Evolutionary conservation across 352 stramenopile genomes (phyloP).

Genomic region (Paralagenidium karlingii): DNA sequence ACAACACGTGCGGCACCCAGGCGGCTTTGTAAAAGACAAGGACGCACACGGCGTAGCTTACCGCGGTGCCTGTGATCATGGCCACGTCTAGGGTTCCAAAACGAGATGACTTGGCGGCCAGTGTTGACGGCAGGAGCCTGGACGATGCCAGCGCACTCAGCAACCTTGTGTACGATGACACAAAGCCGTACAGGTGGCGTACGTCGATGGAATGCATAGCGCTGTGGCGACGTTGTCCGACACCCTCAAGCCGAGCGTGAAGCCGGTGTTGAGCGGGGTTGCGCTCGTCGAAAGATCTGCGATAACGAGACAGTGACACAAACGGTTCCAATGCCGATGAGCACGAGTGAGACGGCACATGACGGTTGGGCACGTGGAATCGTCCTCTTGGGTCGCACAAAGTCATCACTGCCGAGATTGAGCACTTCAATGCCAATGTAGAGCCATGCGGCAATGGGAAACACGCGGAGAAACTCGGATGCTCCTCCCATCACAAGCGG

Average conservation of each 20-base stretch:
- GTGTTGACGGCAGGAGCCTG: constrained; percentile 10
- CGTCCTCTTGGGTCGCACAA: constrained; percentile 1
- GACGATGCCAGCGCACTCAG: constrained; percentile 14
- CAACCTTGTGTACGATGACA: constrained; percentile 14
- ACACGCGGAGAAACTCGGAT: constrained; percentile 8
- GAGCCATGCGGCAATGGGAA: constrained; percentile 14
- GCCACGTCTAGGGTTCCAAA: constrained; percentile 14
- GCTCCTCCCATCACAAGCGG: constrained; percentile 9
- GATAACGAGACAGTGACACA: constrained; percentile 12
- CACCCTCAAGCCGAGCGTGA: constrained; percentile 13
- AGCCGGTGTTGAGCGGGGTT: constrained; percentile 14
- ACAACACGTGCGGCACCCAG: constrained; percentile 11
- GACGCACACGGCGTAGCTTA: constrained; percentile 13
- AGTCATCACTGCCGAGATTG: constrained; percentile 10
- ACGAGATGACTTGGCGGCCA: constrained; percentile 3
- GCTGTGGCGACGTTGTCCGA: constrained; percentile 5
- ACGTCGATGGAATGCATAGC: constrained; percentile 18
- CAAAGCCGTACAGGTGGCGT: constrained; percentile 16
- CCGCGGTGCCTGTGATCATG: constrained; percentile 6
- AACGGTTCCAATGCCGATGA: constrained; percentile 6
- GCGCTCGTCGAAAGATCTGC: constrained; percentile 10
- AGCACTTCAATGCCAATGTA: constrained; percentile 19
- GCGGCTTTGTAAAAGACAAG: constrained; percentile 9
- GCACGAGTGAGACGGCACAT: constrained; percentile 9
- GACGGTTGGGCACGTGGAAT: constrained; percentile 13